These are phyloP conservation scores for Fusarium sp. DNA, from an alignment of 2,329 filamentous ascomycete species.

Conservation along the genomic window DNA sequence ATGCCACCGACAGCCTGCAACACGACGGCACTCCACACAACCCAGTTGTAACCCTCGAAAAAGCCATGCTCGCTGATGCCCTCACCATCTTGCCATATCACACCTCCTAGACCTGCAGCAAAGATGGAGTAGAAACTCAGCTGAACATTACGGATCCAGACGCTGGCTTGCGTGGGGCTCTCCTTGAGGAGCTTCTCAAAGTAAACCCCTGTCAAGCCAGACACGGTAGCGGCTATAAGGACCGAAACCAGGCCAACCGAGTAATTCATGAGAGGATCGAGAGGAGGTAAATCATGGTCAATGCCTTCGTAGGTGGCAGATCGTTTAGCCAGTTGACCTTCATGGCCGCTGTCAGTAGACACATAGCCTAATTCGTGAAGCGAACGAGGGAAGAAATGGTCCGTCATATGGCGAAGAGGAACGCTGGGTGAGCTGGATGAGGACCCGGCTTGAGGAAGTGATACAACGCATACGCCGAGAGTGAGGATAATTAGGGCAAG, in stretches of 20 bases:
- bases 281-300: conserved; percentile 66
- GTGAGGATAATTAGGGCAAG: conserved; percentile 82
- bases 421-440: conserved; percentile 67
- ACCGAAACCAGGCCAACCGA: conserved; percentile 84
- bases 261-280: conserved; percentile 75
- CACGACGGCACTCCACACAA: conserved; percentile 87
- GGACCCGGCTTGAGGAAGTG: conserved; percentile 74
- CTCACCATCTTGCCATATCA: conserved; percentile 87
- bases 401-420: conserved; percentile 72
- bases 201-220: conserved; percentile 86
- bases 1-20: conserved; percentile 89
- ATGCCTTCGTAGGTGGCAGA: conserved; percentile 95
- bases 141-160: conserved; percentile 97
- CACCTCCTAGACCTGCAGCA: conserved; percentile 86
- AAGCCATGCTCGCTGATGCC: conserved; percentile 88
- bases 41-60: conserved; percentile 93
- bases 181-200: conserved; percentile 95
- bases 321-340: conserved; percentile 57
- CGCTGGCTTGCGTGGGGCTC: conserved; percentile 77
- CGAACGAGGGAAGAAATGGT: conserved; percentile 81
- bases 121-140: conserved; percentile 95
- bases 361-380: conserved; percentile 79
- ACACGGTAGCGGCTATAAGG: conserved; percentile 81
- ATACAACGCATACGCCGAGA: conserved; percentile 86
- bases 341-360: conserved; percentile 38